Evolutionary conservation across 192 early-diverging fungal genomes (phyloP), one percentile per base, ranked within the genome.

Genomic region (Borealophlyctis nickersoniae): DNA sequence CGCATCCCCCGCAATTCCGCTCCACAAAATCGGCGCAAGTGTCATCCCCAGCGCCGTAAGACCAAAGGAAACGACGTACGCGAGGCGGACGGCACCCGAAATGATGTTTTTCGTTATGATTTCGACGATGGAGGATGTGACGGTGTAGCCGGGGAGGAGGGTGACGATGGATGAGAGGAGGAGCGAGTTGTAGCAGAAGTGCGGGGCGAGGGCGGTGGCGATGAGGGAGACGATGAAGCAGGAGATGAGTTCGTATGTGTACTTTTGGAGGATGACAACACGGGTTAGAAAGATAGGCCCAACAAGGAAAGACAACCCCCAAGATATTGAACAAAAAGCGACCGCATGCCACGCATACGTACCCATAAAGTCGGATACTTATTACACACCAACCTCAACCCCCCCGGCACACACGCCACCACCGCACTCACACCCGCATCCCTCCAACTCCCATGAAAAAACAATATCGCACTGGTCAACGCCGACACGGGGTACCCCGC

Each of bases 81-180:
- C 35, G 11, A 62, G 31, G 3, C 60, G 48, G 19, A 54, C 60
- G 3, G 60, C 39, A 24, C 60, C 60, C 9, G 60, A 56, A 26
- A 62, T 30, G 60, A 62, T 36, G 60, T 62, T 62, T 24, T 53
- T 56, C 11, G 60, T 62, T 23, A 62, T 16, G 30, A 62, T 56
- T 30, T 62, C 60, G 0, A 53, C 48, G n/a, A 62, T 24, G 48
- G 60, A 56, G 23, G 60, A 29, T 31, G 60, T 62, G 60, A 62
- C 48, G 13, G 60, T 54, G 60, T 62, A 62, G 19, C 60, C 60
- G 13, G 60, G 60, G 22, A 62, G 60, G n/a, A 62, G 23, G 22
- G 60, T 56, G 19, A 62, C 60, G 22, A 62, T 36, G 13, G 60
- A 62, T n/a, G 60, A 62, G 60, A 62, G 60, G 16, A 62, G 60